phyloP scores from a whole-genome alignment of 2,329 filamentous ascomycete species.

The Fusarium acutatum region DNA sequence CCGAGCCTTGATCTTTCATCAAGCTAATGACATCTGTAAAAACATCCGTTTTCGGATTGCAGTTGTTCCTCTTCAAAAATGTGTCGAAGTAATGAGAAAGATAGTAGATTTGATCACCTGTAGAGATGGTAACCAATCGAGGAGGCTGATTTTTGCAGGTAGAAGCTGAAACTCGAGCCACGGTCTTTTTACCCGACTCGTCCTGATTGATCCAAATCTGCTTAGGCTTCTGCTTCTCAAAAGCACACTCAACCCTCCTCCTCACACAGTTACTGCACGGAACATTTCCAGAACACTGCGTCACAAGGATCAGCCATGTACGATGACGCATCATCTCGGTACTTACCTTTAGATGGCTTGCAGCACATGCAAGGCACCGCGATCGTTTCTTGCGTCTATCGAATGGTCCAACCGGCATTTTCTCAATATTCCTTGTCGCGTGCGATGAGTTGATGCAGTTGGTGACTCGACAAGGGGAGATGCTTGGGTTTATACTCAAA shows the following conservation, averaged over 20 bases:
- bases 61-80: slow-evolving; percentile 42
- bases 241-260: slow-evolving; percentile 36
- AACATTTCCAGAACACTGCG: slow-evolving; percentile 45
- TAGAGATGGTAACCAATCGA: not conserved
- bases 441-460: not conserved
- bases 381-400: slow-evolving; percentile 45
- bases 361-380: slow-evolving; percentile 43
- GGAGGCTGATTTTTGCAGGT: not conserved
- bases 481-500: slow-evolving; percentile 24
- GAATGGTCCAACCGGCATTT: slow-evolving; percentile 46
- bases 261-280: slow-evolving; percentile 46
- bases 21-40: slow-evolving; percentile 35
- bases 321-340: not conserved
- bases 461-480: not conserved
- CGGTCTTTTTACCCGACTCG: not conserved
- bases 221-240: not conserved
- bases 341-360: slow-evolving; percentile 47
- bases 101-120: slow-evolving; percentile 18
- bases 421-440: not conserved
- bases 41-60: slow-evolving; percentile 18
- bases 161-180: not conserved
- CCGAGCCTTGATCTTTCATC: slow-evolving; percentile 19
- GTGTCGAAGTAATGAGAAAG: slow-evolving; percentile 45
- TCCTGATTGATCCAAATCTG: slow-evolving; percentile 38
- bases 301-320: not conserved